Base-by-base conservation (phyloP, 257 asterid species). In the Jaltomata sinuosa region DNA sequence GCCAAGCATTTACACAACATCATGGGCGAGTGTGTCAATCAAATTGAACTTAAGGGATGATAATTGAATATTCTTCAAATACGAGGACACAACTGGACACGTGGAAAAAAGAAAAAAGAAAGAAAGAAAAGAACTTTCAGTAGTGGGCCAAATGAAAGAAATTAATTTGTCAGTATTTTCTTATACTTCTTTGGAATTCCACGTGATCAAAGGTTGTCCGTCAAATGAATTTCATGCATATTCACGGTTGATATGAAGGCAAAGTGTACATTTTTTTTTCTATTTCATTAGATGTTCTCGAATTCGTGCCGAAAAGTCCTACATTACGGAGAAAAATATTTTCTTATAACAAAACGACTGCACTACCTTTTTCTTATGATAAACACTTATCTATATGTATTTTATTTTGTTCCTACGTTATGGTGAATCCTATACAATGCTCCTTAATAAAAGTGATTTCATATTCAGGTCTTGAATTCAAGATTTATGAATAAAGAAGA, bases 241-340 rank as follows among this genome's bases (percentile, higher is more conserved):
- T 31, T 14, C 36, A 14, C 80, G 22, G 80, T 45, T 74, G 36
- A 72, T 72, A 40, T n/a, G 12, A 40, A 72, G 36, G 54, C 18
- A 7, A 42, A 42, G 34, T 8, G 49, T 34, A 32, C 8, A 5
- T 1, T 59, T 57, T 22, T 1, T 57, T 57, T 11, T n/a, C n/a
- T n/a, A n/a, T n/a, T n/a, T n/a, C n/a, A n/a, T n/a, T n/a, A n/a
- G n/a, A n/a, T n/a, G n/a, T n/a, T n/a, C n/a, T n/a, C n/a, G 6
- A 16, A 16, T 16, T 16, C 0, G 0, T 1, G 0, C 0, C 0
- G 1, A 3, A 31, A 0, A 6, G 2, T 14, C 1, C 0, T 1
- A 64, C 6, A 32, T 15, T 29, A 8, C 21, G 11, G 1, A 6
- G 11, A 2, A 55, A 55, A 3, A 2, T 19, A 2, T 52, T n/a